Base-by-base conservation (phyloP, 1,139 yeast genomes). In the Fermentozyma sake region DNA sequence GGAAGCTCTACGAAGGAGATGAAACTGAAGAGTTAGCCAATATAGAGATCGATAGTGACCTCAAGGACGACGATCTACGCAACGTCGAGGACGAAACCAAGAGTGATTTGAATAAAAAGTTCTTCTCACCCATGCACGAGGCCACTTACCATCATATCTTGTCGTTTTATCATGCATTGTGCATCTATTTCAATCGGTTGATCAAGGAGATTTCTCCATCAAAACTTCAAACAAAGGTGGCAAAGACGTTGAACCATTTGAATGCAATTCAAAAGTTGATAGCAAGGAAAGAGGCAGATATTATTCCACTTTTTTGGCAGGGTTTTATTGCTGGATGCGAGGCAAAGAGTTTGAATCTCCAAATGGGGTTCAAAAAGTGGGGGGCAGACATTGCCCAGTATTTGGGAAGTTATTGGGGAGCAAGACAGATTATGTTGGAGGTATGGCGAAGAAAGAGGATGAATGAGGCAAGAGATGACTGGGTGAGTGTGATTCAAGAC, bases 241-340 rank as follows among this genome's bases (percentile, higher is more conserved):
- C 60, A 25, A 61, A 67, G 23, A 83, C 85, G 2, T 61, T 85
- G 29, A 60, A 66, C 17, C 89, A 82, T 48, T 58, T 85, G 40
- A 79, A 81, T 46, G 62, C 72, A 27, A 71, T 86, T 32, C 83
- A 78, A 34, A 50, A 55, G 23, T 59, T 84, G 26, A 72, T 76
- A 21, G 70, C 73, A 9, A 54, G 61, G n/a, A 68, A 67, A 18
- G 64, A 70, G 25, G 79, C 72, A 1, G 68, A 72, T 16, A 79
- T 84, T 27, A 75, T 81, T 20, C 95, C 96, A 3, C 59, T 85
- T 20, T 76, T 85, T 45, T 86, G 95, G 89, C 93, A 84, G 46
- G 94, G 93, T 0, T 86, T 86, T 41, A 80, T 86, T 27, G 91
- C 93, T 1, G 95, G 95, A 0, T 82, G 94, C 46, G 87, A 84